These are phyloP conservation scores for Penicillium griseofulvum DNA, from an alignment of 2,329 filamentous ascomycete genomes.

Conservation along the genomic window DNA sequence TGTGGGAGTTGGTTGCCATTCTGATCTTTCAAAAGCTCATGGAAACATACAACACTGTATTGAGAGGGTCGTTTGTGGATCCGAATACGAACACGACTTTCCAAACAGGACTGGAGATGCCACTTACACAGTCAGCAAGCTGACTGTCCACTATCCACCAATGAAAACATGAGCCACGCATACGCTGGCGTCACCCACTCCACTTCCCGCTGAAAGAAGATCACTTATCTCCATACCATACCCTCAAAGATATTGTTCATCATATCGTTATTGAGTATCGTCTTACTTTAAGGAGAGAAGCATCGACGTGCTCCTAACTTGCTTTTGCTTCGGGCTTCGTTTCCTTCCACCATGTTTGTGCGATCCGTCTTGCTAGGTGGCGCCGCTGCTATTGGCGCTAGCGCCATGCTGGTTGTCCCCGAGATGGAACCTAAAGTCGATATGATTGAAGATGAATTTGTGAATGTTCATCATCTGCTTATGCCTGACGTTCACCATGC, in stretches of 20 bases:
- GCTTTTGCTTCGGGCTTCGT: background rate
- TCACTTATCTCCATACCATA: conserved; percentile 8
- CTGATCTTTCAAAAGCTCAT: conserved; percentile 15
- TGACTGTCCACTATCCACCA: background rate
- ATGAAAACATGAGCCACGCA: conserved; percentile 5
- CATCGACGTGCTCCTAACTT: background rate
- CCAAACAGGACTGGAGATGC: background rate
- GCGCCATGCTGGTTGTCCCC: conserved; percentile 40
- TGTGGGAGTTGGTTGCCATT: conserved; percentile 33
- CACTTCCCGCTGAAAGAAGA: conserved; percentile 7
- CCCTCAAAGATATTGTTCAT: conserved; percentile 1
- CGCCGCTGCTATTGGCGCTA: conserved; percentile 35
- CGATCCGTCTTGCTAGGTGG: conserved; percentile 35
- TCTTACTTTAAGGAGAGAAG: background rate
- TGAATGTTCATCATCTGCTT: conserved; percentile 26
- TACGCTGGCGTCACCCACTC: conserved; percentile 11
- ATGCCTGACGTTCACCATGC: conserved; percentile 27
- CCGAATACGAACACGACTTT: background rate
- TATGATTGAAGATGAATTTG: conserved; percentile 18
- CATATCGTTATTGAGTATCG: background rate
- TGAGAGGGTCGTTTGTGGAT: background rate
- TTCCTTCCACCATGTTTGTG: conserved; percentile 33
- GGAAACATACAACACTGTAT: background rate
- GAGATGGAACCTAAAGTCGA: conserved; percentile 28
- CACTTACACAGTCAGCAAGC: conserved; percentile 6